These are phyloP conservation scores for Cryptococcus amylolentus DNA, from an alignment of 1,284 basidiomycete species.

Conservation along the genomic window DNA sequence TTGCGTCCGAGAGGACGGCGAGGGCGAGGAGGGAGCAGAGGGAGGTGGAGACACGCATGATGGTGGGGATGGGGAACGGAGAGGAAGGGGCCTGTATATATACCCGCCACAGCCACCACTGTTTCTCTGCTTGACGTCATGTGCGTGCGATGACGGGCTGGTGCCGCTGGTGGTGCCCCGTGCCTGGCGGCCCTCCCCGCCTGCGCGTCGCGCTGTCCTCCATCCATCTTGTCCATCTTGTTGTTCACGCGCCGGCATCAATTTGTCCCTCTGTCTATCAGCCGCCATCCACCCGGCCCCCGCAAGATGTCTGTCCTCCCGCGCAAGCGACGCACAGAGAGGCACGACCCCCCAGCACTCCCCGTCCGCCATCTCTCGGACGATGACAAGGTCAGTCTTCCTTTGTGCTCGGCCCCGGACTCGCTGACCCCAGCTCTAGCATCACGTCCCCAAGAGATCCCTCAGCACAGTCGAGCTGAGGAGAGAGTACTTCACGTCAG, in stretches of 20 bases:
- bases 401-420: neutral
- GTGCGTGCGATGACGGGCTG: no score
- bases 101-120: neutral
- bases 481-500: slow-evolving; percentile 25
- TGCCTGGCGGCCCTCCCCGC: no score
- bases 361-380: slow-evolving; percentile 18
- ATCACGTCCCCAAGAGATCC: neutral
- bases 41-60: slow-evolving; percentile 29
- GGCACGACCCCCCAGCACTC: slow-evolving; percentile 14
- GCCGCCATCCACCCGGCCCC: slow-evolving; percentile 1
- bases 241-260: neutral
- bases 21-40: slow-evolving; percentile 30
- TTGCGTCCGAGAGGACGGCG: slow-evolving; percentile 33
- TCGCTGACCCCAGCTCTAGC: neutral
- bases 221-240: neutral
- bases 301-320: slow-evolving; percentile 12
- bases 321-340: slow-evolving; percentile 23
- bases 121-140: no score
- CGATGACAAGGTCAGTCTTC: slow-evolving; percentile 27
- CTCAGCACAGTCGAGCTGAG: neutral
- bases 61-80: slow-evolving; percentile 7
- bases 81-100: neutral
- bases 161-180: no score
- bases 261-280: slow-evolving; percentile 5
- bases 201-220: neutral